Conservation (phyloP, 441 rosid species). For the Erodium texanum region DNA sequence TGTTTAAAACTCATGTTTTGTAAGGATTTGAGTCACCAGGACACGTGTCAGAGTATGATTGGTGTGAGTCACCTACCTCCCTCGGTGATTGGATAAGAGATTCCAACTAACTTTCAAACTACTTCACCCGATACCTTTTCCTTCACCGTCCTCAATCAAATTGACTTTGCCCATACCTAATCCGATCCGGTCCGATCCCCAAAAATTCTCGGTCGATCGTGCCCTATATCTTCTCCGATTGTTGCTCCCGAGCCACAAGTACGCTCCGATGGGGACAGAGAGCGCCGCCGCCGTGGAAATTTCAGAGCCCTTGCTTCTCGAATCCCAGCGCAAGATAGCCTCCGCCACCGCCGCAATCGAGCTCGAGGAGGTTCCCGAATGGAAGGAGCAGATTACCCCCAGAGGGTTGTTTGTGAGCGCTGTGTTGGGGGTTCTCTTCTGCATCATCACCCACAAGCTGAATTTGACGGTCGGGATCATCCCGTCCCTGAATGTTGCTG, state of each 20-base stretch:
- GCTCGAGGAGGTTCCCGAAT: slow-evolving; percentile 44
- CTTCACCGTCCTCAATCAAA: background rate
- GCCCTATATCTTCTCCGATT: background rate
- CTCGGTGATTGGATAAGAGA: background rate
- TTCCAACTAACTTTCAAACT: background rate
- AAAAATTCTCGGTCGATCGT: background rate
- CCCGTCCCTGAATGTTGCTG: slow-evolving; percentile 81
- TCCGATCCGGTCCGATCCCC: background rate
- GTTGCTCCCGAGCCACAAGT: background rate
- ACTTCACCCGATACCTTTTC: background rate
- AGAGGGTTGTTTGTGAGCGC: slow-evolving; percentile 67
- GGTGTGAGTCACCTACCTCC: background rate
- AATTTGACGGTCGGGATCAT: slow-evolving; percentile 83
- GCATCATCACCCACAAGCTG: slow-evolving; percentile 79
- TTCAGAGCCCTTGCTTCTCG: slow-evolving; percentile 30
- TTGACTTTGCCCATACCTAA: background rate
- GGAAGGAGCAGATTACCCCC: slow-evolving; percentile 81
- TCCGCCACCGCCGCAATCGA: background rate
- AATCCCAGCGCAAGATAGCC: background rate
- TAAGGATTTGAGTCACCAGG: background rate
- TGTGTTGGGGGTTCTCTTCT: slow-evolving; percentile 55
- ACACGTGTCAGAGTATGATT: background rate
- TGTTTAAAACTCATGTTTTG: too few species aligned
- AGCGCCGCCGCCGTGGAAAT: slow-evolving; percentile 31
- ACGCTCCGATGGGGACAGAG: background rate